These are phyloP conservation scores for Geranium brycei DNA, from an alignment of 345 rosid genomes.

Conservation along the genomic window DNA sequence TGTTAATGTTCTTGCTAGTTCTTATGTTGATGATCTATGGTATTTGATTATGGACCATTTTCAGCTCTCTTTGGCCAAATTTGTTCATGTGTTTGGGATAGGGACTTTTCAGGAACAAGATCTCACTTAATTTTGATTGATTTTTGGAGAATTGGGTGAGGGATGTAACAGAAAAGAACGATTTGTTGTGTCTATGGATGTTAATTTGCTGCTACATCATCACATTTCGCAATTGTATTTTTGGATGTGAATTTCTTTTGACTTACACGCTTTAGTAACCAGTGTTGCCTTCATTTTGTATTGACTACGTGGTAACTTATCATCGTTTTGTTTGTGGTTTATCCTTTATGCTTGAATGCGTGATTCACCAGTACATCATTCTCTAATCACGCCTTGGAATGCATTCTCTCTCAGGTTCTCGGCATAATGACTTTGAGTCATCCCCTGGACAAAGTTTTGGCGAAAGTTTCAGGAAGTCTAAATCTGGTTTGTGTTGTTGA, in stretches of 20 bases:
- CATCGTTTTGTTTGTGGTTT: not conserved
- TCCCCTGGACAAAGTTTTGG: slow-evolving; percentile 28
- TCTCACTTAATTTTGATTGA: not conserved
- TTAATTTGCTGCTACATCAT: not conserved
- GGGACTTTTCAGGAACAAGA: not conserved
- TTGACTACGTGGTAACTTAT: too few species aligned
- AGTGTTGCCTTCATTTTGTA: not conserved
- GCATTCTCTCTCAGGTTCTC: slow-evolving; percentile 23
- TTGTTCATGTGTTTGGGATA: not conserved
- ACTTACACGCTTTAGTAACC: not conserved
- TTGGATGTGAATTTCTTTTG: not conserved
- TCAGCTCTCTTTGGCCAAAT: not conserved
- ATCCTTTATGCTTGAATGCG: not conserved
- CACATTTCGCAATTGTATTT: not conserved
- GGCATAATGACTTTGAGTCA: slow-evolving; percentile 20
- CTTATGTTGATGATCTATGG: too few species aligned
- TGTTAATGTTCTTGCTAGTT: too few species aligned
- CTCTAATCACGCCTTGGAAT: slow-evolving; percentile 8
- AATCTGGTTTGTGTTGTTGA: slow-evolving; percentile 22
- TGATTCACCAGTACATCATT: not conserved
- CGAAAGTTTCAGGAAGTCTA: slow-evolving; percentile 35
- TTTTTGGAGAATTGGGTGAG: not conserved
- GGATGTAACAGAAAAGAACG: not conserved
- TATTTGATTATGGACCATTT: not conserved
- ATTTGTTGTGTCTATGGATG: not conserved